Conservation (phyloP, 805 yeast genomes). For the Saccharomyces jurei region DNA sequence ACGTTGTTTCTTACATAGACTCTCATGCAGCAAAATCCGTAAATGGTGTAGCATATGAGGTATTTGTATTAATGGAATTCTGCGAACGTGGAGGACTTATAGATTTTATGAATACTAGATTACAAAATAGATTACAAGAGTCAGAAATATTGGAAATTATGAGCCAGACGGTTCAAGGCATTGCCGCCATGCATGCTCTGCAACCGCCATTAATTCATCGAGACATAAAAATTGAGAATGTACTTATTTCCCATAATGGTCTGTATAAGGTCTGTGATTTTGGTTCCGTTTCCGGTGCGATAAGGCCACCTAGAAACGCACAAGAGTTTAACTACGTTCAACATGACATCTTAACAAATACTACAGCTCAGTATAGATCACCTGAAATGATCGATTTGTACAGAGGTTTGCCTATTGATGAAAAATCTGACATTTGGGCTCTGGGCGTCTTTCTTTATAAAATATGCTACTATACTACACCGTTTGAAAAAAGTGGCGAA, state of each 20-base stretch:
- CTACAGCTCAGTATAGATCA: slow-evolving; percentile 78
- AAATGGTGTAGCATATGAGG: slow-evolving; percentile 58
- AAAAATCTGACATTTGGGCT: slow-evolving; percentile 83
- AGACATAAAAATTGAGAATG: slow-evolving; percentile 79
- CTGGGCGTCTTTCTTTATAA: slow-evolving; percentile 72
- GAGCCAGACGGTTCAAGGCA: slow-evolving; percentile 65
- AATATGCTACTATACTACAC: slow-evolving; percentile 73
- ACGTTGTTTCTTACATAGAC: slow-evolving; percentile 85
- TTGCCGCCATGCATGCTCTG: slow-evolving; percentile 68
- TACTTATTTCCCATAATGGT: slow-evolving; percentile 50
- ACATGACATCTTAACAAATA: slow-evolving; percentile 66
- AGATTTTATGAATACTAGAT: slow-evolving; percentile 69
- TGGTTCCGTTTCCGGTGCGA: slow-evolving; percentile 65
- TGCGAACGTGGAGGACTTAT: slow-evolving; percentile 72
- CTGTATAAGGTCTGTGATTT: slow-evolving; percentile 71
- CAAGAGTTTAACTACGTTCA: slow-evolving; percentile 54
- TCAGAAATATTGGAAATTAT: slow-evolving; percentile 58
- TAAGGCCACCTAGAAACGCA: slow-evolving; percentile 54
- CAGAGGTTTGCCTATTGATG: slow-evolving; percentile 64
- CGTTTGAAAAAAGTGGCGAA: slow-evolving; percentile 64
- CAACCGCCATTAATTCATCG: slow-evolving; percentile 66
- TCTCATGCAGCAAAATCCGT: slow-evolving; percentile 82
- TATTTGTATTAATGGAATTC: slow-evolving; percentile 70
- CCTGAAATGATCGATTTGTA: slow-evolving; percentile 79
- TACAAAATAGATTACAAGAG: slow-evolving; percentile 59